Base-by-base conservation (phyloP, 2,329 filamentous ascomycete genomes). In the Aspergillaceae sp. region DNA sequence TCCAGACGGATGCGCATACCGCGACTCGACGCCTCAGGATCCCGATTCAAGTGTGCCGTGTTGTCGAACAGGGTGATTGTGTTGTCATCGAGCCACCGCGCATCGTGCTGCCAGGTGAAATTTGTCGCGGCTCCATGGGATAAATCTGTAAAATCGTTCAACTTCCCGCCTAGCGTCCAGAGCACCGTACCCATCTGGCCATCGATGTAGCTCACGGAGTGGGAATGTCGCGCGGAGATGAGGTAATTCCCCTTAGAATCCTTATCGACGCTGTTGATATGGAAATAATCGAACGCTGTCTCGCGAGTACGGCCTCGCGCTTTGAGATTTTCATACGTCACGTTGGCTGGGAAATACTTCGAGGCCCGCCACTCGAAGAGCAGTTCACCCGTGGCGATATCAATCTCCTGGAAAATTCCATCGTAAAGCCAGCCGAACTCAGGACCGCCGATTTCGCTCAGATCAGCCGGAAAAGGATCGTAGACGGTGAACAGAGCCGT, bases 231-330 rank as follows among this genome's bases (percentile, higher is more conserved):
- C 0, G 72, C 67, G 0, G 76, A 80, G 33, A 81, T 65, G 7
- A 80, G 57, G 47, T 76, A 81, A 53, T 80, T 73, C 4, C 74
- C 74, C 0, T 67, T 52, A 0, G 59, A 53, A 44, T 73, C 71
- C 55, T 78, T 77, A 53, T 77, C 72, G 29, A 80, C 62, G 33
- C 74, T 74, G 61, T 79, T 78, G 60, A 80, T 72, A 57, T 79
- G 76, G 56, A 78, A 79, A 49, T 71, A 78, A 56, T 80, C 76
- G 62, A 75, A 80, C 1, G 69, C 65, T 2, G 46, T 46, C 3
- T 41, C 36, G 7, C 48, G 48, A 4, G 44, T 33, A 29, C 42
- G 44, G 4, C 58, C 59, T 1, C 42, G 36, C 1, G 42, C 36
- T 2, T 41, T 34, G 0, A 52, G 30, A 1, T 34, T 7, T 8